Percentiles rank a stretch among this genome's conserved stretches.
Evolutionary conservation across 2,329 filamentous ascomycete species (phyloP).

Genomic region (Clonostachys rosea): DNA sequence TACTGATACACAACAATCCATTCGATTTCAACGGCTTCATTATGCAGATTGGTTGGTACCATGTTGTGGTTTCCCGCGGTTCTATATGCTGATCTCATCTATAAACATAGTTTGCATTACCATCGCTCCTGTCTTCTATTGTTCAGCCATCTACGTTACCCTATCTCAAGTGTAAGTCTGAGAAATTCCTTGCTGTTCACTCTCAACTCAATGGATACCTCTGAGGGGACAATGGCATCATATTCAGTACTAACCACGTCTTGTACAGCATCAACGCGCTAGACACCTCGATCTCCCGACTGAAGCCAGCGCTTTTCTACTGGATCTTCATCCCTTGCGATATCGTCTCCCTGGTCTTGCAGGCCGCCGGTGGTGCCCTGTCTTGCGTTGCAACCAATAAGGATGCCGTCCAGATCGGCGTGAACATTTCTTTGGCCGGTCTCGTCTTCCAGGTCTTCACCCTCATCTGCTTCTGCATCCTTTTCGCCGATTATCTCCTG

Average conservation of each 20-base stretch:
- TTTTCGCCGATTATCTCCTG: slow-evolving; percentile 32
- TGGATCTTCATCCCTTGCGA: slow-evolving; percentile 41
- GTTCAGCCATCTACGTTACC: slow-evolving; percentile 17
- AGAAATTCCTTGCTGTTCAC: too few species aligned
- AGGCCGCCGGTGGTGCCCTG: slow-evolving; percentile 44
- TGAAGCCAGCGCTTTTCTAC: slow-evolving; percentile 22
- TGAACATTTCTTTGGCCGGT: slow-evolving; percentile 42
- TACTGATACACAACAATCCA: slow-evolving; percentile 45
- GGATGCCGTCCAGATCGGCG: slow-evolving; percentile 25
- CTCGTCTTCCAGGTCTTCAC: slow-evolving; percentile 43
- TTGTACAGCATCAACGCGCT: slow-evolving; percentile 11
- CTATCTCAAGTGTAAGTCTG: slow-evolving; percentile 17
- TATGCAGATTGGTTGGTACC: slow-evolving; percentile 52
- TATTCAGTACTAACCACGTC: too few species aligned
- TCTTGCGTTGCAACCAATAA: slow-evolving; percentile 26
- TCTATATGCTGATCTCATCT: not conserved
- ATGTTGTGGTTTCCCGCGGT: too few species aligned
- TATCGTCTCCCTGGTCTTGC: slow-evolving; percentile 41
- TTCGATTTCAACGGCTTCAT: slow-evolving; percentile 54
- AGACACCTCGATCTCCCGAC: slow-evolving; percentile 16
- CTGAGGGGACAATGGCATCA: too few species aligned
- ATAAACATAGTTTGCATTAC: slow-evolving; percentile 19
- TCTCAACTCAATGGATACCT: slow-evolving; percentile 12
- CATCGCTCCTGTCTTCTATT: slow-evolving; percentile 19
- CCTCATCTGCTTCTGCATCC: slow-evolving; percentile 34